These are phyloP conservation scores for Neofusicoccum cordaticola DNA, from an alignment of 2,329 filamentous ascomycete species.

Conservation along the genomic window DNA sequence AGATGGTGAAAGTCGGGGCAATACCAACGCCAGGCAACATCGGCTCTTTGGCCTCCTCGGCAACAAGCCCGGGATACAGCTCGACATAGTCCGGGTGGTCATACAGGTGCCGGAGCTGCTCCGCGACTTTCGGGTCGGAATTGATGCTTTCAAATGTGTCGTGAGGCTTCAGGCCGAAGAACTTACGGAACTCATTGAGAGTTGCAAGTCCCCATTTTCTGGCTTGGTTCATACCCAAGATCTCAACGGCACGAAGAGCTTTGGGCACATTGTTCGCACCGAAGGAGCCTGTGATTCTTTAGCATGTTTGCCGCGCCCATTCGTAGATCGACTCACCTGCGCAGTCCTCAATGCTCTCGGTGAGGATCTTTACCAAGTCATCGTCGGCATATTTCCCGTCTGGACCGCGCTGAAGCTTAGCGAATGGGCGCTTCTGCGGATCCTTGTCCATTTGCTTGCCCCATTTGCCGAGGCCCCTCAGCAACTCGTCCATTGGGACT, in stretches of 20 bases:
- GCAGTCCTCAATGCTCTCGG: constrained; percentile 64
- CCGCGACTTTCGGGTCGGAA: constrained; percentile 66
- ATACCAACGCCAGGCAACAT: constrained; percentile 68
- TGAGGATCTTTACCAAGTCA: constrained; percentile 68
- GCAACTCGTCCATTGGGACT: constrained; percentile 57
- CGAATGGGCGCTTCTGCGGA: constrained; percentile 66
- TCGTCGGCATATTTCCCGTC: constrained; percentile 72
- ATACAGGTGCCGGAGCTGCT: constrained; percentile 57
- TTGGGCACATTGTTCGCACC: constrained; percentile 67
- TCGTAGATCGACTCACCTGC: neutral
- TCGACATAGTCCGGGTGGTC: constrained; percentile 77
- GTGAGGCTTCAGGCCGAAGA: constrained; percentile 74
- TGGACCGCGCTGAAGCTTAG: constrained; percentile 59
- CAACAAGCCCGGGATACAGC: constrained; percentile 70
- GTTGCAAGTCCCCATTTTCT: constrained; percentile 74
- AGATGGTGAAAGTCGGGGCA: constrained; percentile 71
- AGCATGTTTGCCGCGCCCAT: neutral
- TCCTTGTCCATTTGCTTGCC: constrained; percentile 60
- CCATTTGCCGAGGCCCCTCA: constrained; percentile 61
- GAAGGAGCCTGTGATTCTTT: constrained; percentile 37
- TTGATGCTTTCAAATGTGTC: constrained; percentile 81
- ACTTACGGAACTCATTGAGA: constrained; percentile 79
- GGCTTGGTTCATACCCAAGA: constrained; percentile 73
- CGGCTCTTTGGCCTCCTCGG: constrained; percentile 69
- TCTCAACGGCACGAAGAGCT: constrained; percentile 70